Conservation (phyloP, 75 land plant genomes). For the Adiantum capillusveneris region DNA sequence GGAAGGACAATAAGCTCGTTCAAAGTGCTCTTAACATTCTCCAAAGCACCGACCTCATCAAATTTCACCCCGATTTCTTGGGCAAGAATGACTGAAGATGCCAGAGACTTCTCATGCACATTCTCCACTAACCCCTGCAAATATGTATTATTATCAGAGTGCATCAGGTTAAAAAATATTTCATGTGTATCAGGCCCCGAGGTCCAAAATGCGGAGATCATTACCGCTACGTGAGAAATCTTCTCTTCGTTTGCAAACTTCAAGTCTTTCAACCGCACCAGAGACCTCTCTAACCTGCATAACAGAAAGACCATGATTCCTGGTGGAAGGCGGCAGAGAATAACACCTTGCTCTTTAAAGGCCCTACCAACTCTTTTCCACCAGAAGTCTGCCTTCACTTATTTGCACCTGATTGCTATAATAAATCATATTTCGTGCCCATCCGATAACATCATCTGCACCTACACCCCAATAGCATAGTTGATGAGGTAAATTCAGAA, state of each 20-base stretch:
- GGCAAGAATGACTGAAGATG: constrained; percentile 86
- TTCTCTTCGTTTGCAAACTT: neutral
- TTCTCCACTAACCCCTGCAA: constrained; percentile 84
- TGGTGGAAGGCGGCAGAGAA: neutral
- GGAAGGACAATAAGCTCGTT: constrained; percentile 92
- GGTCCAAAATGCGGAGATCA: neutral
- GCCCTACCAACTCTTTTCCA: constrained; percentile 1
- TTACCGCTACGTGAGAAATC: neutral
- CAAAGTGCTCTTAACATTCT: constrained; percentile 80
- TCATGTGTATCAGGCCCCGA: too few species aligned
- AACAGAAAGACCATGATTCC: neutral
- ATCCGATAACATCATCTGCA: constrained; percentile 87
- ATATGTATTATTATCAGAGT: too few species aligned
- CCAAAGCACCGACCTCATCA: constrained; percentile 93
- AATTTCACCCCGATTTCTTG: constrained; percentile 91
- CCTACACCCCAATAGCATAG: too few species aligned
- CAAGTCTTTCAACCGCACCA: constrained; percentile 1
- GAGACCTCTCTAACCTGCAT: constrained; percentile 1
- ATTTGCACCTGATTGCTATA: neutral
- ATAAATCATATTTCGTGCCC: constrained; percentile 60
- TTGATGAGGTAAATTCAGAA: too few species aligned
- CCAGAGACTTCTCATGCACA: constrained; percentile 82
- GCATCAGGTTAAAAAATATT: too few species aligned
- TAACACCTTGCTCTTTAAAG: neutral
- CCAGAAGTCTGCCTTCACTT: neutral